Base-by-base conservation (phyloP, 2,329 filamentous ascomycete species). In the Fusarium siculi region DNA sequence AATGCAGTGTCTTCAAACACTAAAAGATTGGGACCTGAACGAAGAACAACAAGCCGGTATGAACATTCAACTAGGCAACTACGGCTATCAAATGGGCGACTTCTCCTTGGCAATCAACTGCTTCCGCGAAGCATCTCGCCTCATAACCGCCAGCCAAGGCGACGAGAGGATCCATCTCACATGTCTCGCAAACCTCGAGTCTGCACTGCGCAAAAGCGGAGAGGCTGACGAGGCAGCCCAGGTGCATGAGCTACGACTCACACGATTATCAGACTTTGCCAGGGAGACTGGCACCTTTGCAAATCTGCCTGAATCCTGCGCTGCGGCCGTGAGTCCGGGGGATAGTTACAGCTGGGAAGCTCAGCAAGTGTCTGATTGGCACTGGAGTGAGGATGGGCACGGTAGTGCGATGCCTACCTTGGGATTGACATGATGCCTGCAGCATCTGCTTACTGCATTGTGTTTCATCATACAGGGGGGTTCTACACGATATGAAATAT, bases 151-250 rank as follows among this genome's bases (percentile, higher is more conserved):
- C 19, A 68, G 74, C 23, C 77, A 78, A 43, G 77, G 75, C 15
- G 80, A 82, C 55, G 79, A 81, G 68, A 78, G 80, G 28, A 70
- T 81, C 19, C 71, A 79, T 23, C 74, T 78, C 53, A 79, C 79
- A 9, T 79, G 79, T n/a, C 68, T 82, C n/a, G 77, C 79, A 21
- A 82, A 82, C 61, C 73, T 82, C 28, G 80, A 82, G 57, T 77
- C 66, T 15, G 74, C 78, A 8, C 66, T 80, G 25, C 70, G 64
- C 52, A 76, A 74, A 53, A 60, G 69, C 36, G 70, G 77, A 58
- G 70, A 71, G 55, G 66, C 46, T 19, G 76, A 68, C 21, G 79
- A 78, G 50, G 80, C 80, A 36, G 69, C 66, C 25, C 74, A 72
- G 18, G 70, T 81, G 34, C 73, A 76, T 14, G 66, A 75, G 53